Base-by-base conservation (phyloP, 2,329 filamentous ascomycete species). In the Ophiobolus disseminans region DNA sequence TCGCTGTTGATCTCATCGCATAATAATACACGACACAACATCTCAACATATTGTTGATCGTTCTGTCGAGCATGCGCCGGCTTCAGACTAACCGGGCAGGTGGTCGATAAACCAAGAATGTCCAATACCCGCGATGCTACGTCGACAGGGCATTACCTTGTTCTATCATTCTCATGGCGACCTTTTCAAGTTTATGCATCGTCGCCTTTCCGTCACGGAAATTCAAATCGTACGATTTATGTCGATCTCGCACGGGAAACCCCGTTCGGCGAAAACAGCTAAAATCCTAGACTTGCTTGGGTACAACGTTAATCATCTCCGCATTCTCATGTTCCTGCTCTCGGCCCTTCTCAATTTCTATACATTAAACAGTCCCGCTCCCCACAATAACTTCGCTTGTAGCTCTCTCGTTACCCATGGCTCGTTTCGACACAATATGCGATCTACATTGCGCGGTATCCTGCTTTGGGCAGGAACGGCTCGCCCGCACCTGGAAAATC, bases 281-380 rank as follows among this genome's bases (percentile, higher is more conserved):
- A n/a, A n/a, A n/a, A n/a, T n/a, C n/a, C n/a, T n/a, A n/a, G n/a
- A n/a, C n/a, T n/a, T n/a, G n/a, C n/a, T n/a, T n/a, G n/a, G n/a
- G n/a, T n/a, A n/a, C n/a, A n/a, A n/a, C n/a, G n/a, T n/a, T n/a
- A n/a, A 32, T 32, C 13, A 8, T 32, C 30, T 43, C 45, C 45
- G 40, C 45, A 40, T 48, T 35, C 30, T 48, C 28, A 23, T 40
- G 31, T 34, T 48, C 34, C 35, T 16, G 40, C 26, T 9, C 32
- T 44, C 23, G 34, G 22, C 14, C 38, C 40, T 34, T 28, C 20
- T 35, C 25, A 48, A 48, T 44, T 32, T 44, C 28, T 17, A 48
- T 43, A 42, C 40, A 48, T 48, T 44, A 35, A 43, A 20, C 35
- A 19, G 32, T 43, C 26, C 26, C 23, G 21, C 28, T 48, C 36